Percentiles rank a stretch among this genome's conserved stretches.
Conservation (phyloP, 1,284 basidiomycete genomes). For the Mycena sp. region DNA sequence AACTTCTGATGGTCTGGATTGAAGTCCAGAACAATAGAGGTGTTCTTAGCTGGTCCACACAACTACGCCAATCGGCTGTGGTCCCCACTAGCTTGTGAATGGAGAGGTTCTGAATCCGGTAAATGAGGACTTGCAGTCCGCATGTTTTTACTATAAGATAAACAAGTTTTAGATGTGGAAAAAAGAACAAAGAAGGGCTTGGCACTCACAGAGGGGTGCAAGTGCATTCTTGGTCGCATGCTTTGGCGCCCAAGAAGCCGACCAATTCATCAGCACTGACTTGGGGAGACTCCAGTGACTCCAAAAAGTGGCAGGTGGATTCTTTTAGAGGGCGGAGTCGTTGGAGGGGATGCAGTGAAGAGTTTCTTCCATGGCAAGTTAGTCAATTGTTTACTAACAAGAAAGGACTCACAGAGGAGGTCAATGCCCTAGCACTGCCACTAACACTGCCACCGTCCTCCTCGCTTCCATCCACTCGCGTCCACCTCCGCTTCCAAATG, state of each 20-base stretch:
- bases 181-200: neutral
- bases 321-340: neutral
- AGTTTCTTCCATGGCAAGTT: no score
- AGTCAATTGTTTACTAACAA: no score
- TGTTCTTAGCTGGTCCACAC: neutral
- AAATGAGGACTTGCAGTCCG: neutral
- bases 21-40: neutral
- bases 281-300: neutral
- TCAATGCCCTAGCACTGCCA: no score
- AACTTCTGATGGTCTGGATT: slow-evolving; percentile 1
- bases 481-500: no score
- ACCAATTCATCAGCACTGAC: neutral
- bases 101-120: no score
- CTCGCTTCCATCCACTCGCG: no score
- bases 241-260: neutral
- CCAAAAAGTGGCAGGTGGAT: neutral
- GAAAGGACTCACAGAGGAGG: no score
- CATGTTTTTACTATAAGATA: neutral
- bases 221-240: neutral
- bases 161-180: neutral
- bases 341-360: neutral
- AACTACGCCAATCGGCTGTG: neutral
- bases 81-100: no score
- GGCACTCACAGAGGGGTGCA: neutral
- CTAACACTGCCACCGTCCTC: no score